Conservation (phyloP, 2,329 filamentous ascomycete genomes). For the Microcyclospora tardicrescens region DNA sequence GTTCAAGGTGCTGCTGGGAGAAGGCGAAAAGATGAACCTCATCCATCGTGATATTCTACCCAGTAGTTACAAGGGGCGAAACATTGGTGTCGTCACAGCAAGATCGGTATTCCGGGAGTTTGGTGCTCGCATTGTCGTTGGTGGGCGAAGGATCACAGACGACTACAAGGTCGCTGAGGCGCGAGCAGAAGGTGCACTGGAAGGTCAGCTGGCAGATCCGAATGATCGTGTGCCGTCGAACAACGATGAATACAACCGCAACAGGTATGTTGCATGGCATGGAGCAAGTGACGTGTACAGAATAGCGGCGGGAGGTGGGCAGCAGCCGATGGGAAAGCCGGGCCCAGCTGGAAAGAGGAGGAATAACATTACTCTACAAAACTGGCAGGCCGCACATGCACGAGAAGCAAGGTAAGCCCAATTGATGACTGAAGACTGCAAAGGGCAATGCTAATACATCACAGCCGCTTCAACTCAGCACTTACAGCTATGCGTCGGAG, state of each 20-base stretch:
- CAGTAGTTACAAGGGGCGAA: constrained; percentile 94
- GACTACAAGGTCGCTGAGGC: constrained; percentile 76
- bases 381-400: constrained; percentile 95
- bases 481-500: constrained; percentile 55
- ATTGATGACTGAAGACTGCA: background rate
- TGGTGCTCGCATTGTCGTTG: constrained; percentile 84
- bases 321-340: constrained; percentile 47
- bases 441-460: background rate
- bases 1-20: constrained; percentile 95
- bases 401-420: constrained; percentile 66
- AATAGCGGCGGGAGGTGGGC: constrained; percentile 37
- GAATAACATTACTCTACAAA: constrained; percentile 79
- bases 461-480: constrained; percentile 69
- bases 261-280: constrained; percentile 98
- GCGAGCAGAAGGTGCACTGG: constrained; percentile 62
- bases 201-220: constrained; percentile 85
- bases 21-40: constrained; percentile 92
- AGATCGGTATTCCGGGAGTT: constrained; percentile 96
- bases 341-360: constrained; percentile 57
- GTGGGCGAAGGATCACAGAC: constrained; percentile 71
- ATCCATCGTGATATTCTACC: constrained; percentile 93
- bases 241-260: constrained; percentile 93
- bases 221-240: constrained; percentile 62
- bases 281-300: constrained; percentile 94
- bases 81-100: constrained; percentile 92